Base-by-base conservation (phyloP, 768 basidiomycete species). In the Lentinus tigrinus region DNA sequence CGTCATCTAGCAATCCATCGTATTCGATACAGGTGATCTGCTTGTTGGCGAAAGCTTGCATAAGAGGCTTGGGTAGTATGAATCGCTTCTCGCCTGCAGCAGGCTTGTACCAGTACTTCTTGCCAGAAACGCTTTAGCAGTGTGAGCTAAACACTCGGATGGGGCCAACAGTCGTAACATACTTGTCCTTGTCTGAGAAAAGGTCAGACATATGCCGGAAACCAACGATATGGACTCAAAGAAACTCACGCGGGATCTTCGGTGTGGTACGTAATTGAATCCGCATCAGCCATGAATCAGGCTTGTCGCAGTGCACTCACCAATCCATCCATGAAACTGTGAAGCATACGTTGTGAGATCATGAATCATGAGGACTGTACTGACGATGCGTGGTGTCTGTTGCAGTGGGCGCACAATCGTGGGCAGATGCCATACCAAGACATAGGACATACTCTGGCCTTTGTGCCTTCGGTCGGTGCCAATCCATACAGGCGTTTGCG, bases 21-120 rank as follows among this genome's bases (percentile, higher is more conserved):
- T 86, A 93, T 68, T 93, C 91, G 8, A 90, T 80, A 63, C 90
- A 93, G 13, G 66, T 65, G 23, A 93, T 79, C 62, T 90, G 88
- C 68, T 91, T 91, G 66, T 85, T 85, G 13, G 81, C 76, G 60
- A 91, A 92, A 2, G 81, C 48, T 14, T 77, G 80, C 40, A 74
- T 76, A 61, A 82, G 83, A 49, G 76, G 79, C 0, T 77, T 77
- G 0, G 85, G 84, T 0, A 89, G 73, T 2, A 79, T 49, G 26
- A 64, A 67, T 49, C 56, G 51, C 43, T 50, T 65, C 56, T 54
- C 64, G 24, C 57, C 57, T 14, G 21, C 42, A 26, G 16, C 61
- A 21, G 63, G 67, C 58, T 78, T 79, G 65, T 77, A 86, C 74
- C 75, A 89, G 14, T 78, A 76, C 57, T 81, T 84, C 47, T 81